Evolutionary conservation across 805 yeast species (phyloP).

Genomic region (Saccharomycopsis guyanensis): DNA sequence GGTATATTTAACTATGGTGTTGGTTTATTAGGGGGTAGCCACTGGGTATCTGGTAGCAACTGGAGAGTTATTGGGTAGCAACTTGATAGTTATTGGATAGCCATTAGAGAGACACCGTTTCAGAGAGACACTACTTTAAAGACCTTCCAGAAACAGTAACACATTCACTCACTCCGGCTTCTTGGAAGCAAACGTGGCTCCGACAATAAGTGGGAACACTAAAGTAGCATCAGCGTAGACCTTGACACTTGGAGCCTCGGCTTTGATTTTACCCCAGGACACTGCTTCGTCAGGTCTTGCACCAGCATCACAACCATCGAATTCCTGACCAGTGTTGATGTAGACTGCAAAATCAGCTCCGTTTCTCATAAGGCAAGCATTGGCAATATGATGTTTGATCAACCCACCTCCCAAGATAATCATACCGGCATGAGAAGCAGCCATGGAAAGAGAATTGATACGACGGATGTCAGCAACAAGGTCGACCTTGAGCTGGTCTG

Average conservation of each 20-base stretch:
- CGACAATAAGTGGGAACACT: constrained; percentile 93
- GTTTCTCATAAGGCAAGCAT: constrained; percentile 97
- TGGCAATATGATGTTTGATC: constrained; percentile 93
- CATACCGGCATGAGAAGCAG: constrained; percentile 93
- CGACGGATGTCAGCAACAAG: constrained; percentile 89
- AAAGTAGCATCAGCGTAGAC: constrained; percentile 92
- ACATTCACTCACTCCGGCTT: constrained; percentile 22
- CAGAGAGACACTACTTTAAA: too few species aligned
- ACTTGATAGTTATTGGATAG: too few species aligned
- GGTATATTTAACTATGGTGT: too few species aligned
- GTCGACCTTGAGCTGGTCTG: constrained; percentile 82
- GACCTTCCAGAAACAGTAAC: too few species aligned
- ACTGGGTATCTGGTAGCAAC: too few species aligned
- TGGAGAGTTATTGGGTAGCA: too few species aligned
- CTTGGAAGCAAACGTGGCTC: constrained; percentile 88
- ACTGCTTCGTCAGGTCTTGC: constrained; percentile 99
- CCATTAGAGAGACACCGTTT: too few species aligned
- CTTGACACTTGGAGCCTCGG: constrained; percentile 86
- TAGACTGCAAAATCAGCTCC: constrained; percentile 98
- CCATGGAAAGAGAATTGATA: constrained; percentile 92
- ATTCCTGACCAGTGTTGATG: constrained; percentile 97
- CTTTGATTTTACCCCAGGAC: constrained; percentile 97
- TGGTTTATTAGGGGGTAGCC: too few species aligned
- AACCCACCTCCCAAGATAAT: constrained; percentile 93
- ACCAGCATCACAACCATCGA: constrained; percentile 98